phyloP scores from a whole-genome alignment of 805 yeast genomes.

The Cyberlindnera bimundalis region DNA sequence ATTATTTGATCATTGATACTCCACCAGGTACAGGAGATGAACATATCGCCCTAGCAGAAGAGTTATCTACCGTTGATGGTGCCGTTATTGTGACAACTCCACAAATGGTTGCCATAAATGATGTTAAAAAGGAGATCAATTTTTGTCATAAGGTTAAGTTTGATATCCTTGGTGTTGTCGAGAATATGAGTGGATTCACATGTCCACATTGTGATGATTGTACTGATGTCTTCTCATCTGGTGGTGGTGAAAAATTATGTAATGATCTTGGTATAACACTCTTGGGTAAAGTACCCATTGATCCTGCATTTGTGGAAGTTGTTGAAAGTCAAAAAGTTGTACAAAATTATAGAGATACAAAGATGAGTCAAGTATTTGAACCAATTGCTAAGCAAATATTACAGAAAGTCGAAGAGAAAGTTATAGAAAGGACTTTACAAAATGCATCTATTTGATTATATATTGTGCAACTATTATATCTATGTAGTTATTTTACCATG shows the following conservation, averaged over 20 bases:
- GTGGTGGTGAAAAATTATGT: conserved; percentile 85
- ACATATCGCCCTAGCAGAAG: conserved; percentile 95
- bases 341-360: conserved; percentile 6
- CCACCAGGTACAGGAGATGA: conserved; percentile 99
- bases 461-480: neutral
- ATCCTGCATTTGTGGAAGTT: conserved; percentile 84
- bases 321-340: conserved; percentile 55
- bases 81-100: conserved; percentile 97
- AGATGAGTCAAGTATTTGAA: conserved; percentile 15
- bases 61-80: conserved; percentile 78
- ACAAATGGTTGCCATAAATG: conserved; percentile 88
- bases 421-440: neutral
- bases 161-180: conserved; percentile 79
- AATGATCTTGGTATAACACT: conserved; percentile 57
- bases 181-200: conserved; percentile 94
- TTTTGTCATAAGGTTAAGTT: conserved; percentile 87
- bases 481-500: neutral
- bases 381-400: conserved; percentile 11
- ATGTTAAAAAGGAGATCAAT: conserved; percentile 89
- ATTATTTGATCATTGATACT: conserved; percentile 85
- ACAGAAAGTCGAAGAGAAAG: conserved; percentile 6
- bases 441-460: neutral
- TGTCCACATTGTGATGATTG: conserved; percentile 94
- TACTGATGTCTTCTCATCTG: conserved; percentile 87
- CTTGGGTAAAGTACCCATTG: conserved; percentile 89